Evolutionary conservation across 108 stramenopile species (phyloP), one percentile per base, ranked within the genome.

Genomic region (Schizochytrium sp.): DNA sequence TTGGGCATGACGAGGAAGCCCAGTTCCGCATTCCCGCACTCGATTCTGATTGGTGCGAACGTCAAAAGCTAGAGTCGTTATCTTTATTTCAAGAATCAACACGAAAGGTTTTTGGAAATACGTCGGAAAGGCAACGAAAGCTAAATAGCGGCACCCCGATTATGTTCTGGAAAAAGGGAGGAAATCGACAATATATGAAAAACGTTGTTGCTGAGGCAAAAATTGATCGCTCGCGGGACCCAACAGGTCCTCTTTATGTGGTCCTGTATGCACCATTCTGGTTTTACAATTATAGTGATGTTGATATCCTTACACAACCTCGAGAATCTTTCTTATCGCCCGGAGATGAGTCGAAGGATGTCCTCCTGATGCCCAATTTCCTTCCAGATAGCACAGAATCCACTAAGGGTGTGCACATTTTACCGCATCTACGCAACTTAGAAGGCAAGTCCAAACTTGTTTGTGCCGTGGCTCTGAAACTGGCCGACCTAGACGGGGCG

Each of bases 281-380:
- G 76, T 55, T 83, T 28, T 83, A 83, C 76, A 83, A 83, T 40
- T 83, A 83, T 40, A 55, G 76, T 53, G 76, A 83, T 40, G 8
- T 83, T 15, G 28, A 49, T 10, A 10, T 83, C 15, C 28, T 69
- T 38, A 44, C 64, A 7, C 40, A 44, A 44, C 64, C 64, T 7
- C 64, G 64, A 38, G 64, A 69, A 38, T 69, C 64, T 44, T 69
- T 69, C 64, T 15, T 69, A 0, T 69, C 64, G 7, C 3, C 64
- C 5, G 64, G 64, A 8, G 64, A 69, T 2, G 64, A 69, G 64
- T 69, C 64, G 0, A 69, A 69, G 3, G 64, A 69, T 69, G 64
- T 69, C 28, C 44, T 83, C 10, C 47, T 83, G 53, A 53, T 55
- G 76, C 76, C 76, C 10, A 83, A 83, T 28, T 83, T 83, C 28